Percentiles rank a stretch among this genome's conserved stretches.
Conservation (phyloP, 495 filamentous ascomycete species). For the Chaetomium fimeti region DNA sequence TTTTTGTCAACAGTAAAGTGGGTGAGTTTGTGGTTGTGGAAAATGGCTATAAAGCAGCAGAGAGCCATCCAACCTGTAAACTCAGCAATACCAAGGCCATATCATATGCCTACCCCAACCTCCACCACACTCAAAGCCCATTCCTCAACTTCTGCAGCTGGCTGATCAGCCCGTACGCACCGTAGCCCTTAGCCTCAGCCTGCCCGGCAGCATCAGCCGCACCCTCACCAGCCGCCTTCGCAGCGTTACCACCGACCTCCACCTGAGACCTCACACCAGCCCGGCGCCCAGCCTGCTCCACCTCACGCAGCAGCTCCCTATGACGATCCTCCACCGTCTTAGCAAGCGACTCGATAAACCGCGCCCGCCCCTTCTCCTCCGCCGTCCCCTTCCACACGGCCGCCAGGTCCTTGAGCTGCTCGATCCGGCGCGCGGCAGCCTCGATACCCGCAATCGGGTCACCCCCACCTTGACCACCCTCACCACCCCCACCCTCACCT, state of each 20-base stretch:
- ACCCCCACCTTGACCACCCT: constrained; percentile 23
- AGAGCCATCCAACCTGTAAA: background rate
- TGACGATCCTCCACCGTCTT: constrained; percentile 59
- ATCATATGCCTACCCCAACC: background rate
- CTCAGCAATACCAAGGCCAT: background rate
- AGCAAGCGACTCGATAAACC: constrained; percentile 76
- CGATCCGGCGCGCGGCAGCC: constrained; percentile 67
- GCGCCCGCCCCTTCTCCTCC: constrained; percentile 80
- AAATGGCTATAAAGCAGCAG: too few relatives aligned
- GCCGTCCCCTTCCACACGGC: constrained; percentile 90
- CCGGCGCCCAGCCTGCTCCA: constrained; percentile 42
- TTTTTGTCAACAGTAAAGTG: too few relatives aligned
- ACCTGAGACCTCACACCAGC: constrained; percentile 27
- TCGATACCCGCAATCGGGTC: constrained; percentile 58
- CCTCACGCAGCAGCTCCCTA: constrained; percentile 54
- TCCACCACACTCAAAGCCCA: background rate
- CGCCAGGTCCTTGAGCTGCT: constrained; percentile 67
- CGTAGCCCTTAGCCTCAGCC: constrained; percentile 41
- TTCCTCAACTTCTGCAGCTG: constrained; percentile 71
- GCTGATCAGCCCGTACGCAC: constrained; percentile 74
- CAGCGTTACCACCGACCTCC: constrained; percentile 5
- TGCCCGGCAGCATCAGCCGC: constrained; percentile 21
- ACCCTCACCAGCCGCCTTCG: background rate
- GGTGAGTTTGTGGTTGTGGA: too few relatives aligned
- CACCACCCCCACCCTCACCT: constrained; percentile 16